phyloP scores from a whole-genome alignment of 1,139 yeast species.

The Scheffersomyces parashehatae region DNA sequence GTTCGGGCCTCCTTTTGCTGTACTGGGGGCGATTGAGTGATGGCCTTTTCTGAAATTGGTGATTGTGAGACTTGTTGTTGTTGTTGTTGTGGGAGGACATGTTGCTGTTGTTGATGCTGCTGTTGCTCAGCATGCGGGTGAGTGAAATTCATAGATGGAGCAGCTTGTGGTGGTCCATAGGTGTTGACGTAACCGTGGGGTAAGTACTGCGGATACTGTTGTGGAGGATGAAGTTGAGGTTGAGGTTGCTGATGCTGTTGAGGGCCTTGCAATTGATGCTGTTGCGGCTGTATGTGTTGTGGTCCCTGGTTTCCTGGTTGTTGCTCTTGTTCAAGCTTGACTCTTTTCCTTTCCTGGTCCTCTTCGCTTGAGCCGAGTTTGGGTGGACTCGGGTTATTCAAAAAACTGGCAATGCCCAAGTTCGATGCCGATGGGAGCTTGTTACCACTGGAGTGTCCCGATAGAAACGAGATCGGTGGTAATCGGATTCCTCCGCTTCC shows the following conservation, averaged over 20 bases:
- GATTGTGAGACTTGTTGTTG: constrained; percentile 3
- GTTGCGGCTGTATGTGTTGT: no score
- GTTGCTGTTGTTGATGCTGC: constrained; percentile 5
- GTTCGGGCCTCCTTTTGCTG: constrained; percentile 6
- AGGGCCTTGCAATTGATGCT: not conserved
- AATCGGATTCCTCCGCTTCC: constrained; percentile 18
- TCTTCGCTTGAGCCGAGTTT: no score
- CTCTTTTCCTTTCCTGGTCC: not conserved
- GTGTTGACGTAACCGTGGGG: no score
- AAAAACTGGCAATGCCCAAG: constrained; percentile 20
- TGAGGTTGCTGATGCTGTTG: not conserved
- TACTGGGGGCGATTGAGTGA: constrained; percentile 1
- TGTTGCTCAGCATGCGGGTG: constrained; percentile 9
- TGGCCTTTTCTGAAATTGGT: constrained; percentile 5
- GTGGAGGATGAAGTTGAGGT: not conserved
- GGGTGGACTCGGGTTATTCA: constrained; percentile 9
- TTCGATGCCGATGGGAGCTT: constrained; percentile 20
- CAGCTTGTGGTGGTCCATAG: no score
- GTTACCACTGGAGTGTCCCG: constrained; percentile 15
- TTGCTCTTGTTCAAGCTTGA: not conserved
- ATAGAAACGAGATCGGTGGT: constrained; percentile 31
- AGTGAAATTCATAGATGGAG: constrained; percentile 4
- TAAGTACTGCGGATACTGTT: no score
- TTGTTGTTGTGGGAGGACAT: constrained; percentile 1
- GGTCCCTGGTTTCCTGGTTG: not conserved